phyloP scores from a whole-genome alignment of 2,329 filamentous ascomycete species.

The Microcyclospora pomicola region DNA sequence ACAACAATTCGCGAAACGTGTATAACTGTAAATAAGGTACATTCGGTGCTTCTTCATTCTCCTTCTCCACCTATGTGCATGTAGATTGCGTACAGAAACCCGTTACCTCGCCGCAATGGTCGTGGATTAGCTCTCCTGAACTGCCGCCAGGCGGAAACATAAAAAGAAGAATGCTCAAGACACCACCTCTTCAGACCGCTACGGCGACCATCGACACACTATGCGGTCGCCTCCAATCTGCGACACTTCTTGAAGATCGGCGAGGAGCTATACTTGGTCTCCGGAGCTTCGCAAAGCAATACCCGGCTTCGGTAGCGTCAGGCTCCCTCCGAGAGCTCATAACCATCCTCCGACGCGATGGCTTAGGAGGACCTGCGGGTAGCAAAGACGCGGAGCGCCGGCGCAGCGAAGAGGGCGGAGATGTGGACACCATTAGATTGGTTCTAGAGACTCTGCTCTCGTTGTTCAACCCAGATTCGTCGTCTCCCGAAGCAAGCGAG shows the following conservation, averaged over 20 bases:
- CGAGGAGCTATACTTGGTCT: slow-evolving; percentile 84
- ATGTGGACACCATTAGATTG: slow-evolving; percentile 91
- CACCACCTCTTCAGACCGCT: slow-evolving; percentile 90
- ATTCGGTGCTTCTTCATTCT: no score
- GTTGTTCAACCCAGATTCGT: slow-evolving; percentile 62
- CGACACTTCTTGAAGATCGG: slow-evolving; percentile 85
- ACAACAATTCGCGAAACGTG: no score
- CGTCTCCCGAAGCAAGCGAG: slow-evolving; percentile 74
- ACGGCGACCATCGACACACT: slow-evolving; percentile 86
- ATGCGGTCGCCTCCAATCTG: slow-evolving; percentile 73
- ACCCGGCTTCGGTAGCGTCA: slow-evolving; percentile 88
- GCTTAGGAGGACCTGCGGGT: slow-evolving; percentile 16
- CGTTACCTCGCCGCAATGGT: no score
- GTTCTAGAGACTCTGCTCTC: slow-evolving; percentile 89
- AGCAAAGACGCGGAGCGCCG: slow-evolving; percentile 39
- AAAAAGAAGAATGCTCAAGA: slow-evolving; percentile 36
- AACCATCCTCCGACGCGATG: slow-evolving; percentile 67
- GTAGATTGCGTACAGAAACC: no score
- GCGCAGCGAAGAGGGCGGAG: slow-evolving; percentile 28
- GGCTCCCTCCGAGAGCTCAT: slow-evolving; percentile 84
- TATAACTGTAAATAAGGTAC: no score
- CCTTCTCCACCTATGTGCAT: no score
- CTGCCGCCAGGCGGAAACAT: no score
- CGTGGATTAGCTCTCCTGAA: no score
- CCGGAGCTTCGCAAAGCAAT: slow-evolving; percentile 90